A percentile compares a stretch with the other conserved stretches of the same genome.
Evolutionary conservation across 345 rosid genomes (phyloP).

Genomic region (Gossypium mustelinum): DNA sequence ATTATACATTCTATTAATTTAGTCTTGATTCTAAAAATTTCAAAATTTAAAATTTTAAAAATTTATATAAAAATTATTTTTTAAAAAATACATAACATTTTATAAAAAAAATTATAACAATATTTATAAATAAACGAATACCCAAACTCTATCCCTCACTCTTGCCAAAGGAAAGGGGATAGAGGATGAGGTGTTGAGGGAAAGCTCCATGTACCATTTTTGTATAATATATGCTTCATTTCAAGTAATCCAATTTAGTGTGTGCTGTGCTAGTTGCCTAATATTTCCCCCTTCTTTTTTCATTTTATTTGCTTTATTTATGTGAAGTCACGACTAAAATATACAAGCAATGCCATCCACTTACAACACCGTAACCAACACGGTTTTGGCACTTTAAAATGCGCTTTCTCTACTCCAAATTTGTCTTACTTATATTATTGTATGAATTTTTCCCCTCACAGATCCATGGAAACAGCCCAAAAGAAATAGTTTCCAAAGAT

Average conservation of each 20-base stretch:
- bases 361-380: too few relatives aligned
- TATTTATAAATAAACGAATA: too few relatives aligned
- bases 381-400: neutral
- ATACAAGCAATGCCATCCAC: too few relatives aligned
- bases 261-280: neutral
- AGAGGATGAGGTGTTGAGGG: neutral
- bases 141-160: neutral
- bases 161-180: neutral
- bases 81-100: too few relatives aligned
- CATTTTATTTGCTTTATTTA: conserved; percentile 15
- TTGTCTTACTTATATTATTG: neutral
- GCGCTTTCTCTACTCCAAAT: neutral
- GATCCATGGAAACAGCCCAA: conserved; percentile 72
- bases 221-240: neutral
- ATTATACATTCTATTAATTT: too few relatives aligned
- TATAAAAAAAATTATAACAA: too few relatives aligned
- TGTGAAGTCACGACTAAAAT: conserved; percentile 72
- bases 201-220: conserved; percentile 3
- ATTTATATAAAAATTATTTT: too few relatives aligned
- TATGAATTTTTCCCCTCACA: conserved; percentile 26
- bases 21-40: too few relatives aligned
- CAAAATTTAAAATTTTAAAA: too few relatives aligned
- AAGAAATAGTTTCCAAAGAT: conserved; percentile 61
- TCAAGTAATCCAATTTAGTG: neutral
- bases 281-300: neutral